phyloP scores from a whole-genome alignment of 148 eudicot species.

The Cornus florida region DNA sequence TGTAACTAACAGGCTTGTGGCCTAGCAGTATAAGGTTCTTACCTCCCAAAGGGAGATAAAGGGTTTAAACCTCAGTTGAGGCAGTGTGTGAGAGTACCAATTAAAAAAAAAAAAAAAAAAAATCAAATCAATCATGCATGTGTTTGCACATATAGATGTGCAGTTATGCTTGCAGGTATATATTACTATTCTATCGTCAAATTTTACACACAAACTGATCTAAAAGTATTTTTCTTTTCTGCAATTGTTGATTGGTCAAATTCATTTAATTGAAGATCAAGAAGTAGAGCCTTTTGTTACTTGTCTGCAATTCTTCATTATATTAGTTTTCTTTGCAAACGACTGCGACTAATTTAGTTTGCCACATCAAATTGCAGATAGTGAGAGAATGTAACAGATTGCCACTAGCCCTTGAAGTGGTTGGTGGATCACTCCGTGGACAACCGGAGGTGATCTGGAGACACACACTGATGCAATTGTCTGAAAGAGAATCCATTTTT shows the following conservation, averaged over 20 bases:
- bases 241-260: neutral
- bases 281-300: neutral
- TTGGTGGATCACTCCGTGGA: conserved; percentile 19
- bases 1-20: too few relatives aligned
- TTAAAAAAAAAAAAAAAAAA: too few relatives aligned
- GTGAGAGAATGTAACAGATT: conserved; percentile 27
- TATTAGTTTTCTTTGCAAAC: neutral
- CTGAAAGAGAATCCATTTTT: conserved; percentile 14
- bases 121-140: too few relatives aligned
- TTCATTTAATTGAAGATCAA: neutral
- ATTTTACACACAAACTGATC: too few relatives aligned
- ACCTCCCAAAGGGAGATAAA: too few relatives aligned
- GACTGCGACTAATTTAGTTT: neutral
- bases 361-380: conserved; percentile 12
- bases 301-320: neutral
- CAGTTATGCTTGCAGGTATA: neutral
- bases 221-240: neutral
- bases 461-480: conserved; percentile 9
- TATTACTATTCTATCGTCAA: neutral
- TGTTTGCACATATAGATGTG: neutral
- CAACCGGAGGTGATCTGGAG: conserved; percentile 19
- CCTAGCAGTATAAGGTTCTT: too few relatives aligned
- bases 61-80: too few relatives aligned
- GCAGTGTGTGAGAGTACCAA: too few relatives aligned
- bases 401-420: conserved; percentile 31